phyloP scores from a whole-genome alignment of 2,329 filamentous ascomycete species.

The Juglanconis oblonga region DNA sequence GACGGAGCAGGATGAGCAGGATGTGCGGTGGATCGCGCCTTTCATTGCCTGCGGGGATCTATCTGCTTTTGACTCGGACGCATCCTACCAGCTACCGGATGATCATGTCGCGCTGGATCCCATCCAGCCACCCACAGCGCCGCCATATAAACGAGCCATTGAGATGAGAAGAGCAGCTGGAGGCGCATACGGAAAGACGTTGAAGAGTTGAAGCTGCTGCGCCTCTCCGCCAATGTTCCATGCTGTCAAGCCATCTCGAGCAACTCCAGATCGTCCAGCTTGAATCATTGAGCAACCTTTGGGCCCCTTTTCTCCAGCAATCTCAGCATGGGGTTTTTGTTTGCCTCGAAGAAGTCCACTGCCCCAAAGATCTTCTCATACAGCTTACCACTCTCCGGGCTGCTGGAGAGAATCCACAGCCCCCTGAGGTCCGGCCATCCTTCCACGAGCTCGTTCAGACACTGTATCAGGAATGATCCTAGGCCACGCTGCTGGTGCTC shows the following conservation, averaged over 20 bases:
- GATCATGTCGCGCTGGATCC: slow-evolving; percentile 86
- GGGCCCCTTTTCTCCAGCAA: slow-evolving; percentile 40
- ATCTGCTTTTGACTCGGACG: slow-evolving; percentile 92
- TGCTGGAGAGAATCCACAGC: slow-evolving; percentile 51
- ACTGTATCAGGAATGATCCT: slow-evolving; percentile 62
- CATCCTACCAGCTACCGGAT: slow-evolving; percentile 84
- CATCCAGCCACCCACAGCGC: slow-evolving; percentile 91
- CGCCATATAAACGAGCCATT: slow-evolving; percentile 87
- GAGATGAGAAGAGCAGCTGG: slow-evolving; percentile 76
- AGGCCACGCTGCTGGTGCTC: slow-evolving; percentile 60
- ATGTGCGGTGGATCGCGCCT: slow-evolving; percentile 80
- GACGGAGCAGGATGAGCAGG: slow-evolving; percentile 32
- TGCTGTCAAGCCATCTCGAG: neutral
- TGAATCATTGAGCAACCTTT: slow-evolving; percentile 16
- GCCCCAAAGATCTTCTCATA: slow-evolving; percentile 48
- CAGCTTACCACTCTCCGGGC: slow-evolving; percentile 33
- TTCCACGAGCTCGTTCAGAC: slow-evolving; percentile 53
- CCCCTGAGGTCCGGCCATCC: slow-evolving; percentile 59
- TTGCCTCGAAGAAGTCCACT: slow-evolving; percentile 20
- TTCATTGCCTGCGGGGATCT: slow-evolving; percentile 98
- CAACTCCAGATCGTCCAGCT: neutral
- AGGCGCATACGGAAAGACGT: slow-evolving; percentile 74
- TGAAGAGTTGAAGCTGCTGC: slow-evolving; percentile 11
- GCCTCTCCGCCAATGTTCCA: neutral
- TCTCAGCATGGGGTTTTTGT: slow-evolving; percentile 6